Evolutionary conservation across 108 stramenopile species (phyloP).

Genomic region (Mediolabrus comicus): DNA sequence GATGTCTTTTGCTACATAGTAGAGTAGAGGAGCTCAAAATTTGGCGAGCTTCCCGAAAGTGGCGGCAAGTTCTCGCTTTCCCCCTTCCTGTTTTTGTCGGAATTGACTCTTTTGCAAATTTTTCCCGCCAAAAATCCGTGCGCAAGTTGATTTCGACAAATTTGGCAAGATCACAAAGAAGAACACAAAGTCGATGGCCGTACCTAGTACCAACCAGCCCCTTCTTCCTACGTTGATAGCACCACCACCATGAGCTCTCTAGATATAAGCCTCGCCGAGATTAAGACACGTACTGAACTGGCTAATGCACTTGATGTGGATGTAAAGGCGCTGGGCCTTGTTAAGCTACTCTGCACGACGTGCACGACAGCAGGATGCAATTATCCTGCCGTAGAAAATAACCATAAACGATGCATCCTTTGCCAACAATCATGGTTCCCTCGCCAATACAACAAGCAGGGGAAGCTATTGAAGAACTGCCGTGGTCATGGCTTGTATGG

Average conservation of each 20-base stretch:
- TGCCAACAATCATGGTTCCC: slow-evolving; percentile 3
- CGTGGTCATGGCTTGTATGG: background rate
- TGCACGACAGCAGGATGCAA: background rate
- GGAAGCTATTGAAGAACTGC: background rate
- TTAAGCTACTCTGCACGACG: background rate
- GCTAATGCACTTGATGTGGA: background rate
- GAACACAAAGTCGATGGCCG: too few species aligned
- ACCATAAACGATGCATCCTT: background rate
- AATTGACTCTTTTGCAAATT: too few species aligned
- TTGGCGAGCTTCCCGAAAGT: too few species aligned
- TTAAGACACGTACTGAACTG: background rate
- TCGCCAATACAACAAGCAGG: background rate
- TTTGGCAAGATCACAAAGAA: too few species aligned
- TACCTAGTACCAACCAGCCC: background rate
- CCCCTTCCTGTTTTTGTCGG: too few species aligned
- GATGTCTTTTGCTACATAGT: too few species aligned
- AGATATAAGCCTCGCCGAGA: background rate
- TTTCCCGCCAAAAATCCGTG: too few species aligned
- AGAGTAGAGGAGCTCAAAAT: too few species aligned
- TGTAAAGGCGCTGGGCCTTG: slow-evolving; percentile 2
- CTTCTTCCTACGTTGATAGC: background rate
- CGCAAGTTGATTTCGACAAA: too few species aligned
- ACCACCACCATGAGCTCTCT: background rate
- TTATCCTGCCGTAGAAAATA: background rate
- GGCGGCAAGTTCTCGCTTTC: too few species aligned